Percentiles rank a stretch among this genome's conserved stretches.
phyloP scores from a whole-genome alignment of 2,329 filamentous ascomycete genomes.

The Tolypocladium nubicola region DNA sequence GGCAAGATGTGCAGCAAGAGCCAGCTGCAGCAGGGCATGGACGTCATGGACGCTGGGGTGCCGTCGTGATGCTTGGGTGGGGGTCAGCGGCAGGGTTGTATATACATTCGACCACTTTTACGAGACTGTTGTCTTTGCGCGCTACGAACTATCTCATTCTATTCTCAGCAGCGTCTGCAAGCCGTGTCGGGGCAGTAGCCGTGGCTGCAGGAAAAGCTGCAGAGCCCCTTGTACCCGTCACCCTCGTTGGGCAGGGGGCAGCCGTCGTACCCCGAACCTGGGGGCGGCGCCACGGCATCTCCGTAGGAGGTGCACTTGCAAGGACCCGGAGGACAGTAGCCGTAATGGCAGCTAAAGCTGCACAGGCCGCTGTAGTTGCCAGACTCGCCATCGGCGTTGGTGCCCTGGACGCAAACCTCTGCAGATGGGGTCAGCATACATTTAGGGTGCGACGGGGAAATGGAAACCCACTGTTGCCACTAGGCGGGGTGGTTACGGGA shows the following conservation, averaged over 20 bases:
- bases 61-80: background rate
- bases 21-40: constrained; percentile 55
- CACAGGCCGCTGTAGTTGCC: constrained; percentile 25
- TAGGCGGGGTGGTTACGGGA: constrained; percentile 12
- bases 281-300: constrained; percentile 12
- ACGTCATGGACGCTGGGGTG: constrained; percentile 32
- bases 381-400: constrained; percentile 16
- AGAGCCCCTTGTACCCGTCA: constrained; percentile 30
- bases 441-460: no score
- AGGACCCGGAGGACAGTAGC: constrained; percentile 21
- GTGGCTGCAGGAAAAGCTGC: constrained; percentile 33
- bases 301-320: constrained; percentile 23
- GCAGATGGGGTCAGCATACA: background rate
- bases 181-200: constrained; percentile 31
- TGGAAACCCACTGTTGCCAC: background rate
- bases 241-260: constrained; percentile 20
- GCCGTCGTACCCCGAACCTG: constrained; percentile 15
- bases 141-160: no score
- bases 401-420: constrained; percentile 15
- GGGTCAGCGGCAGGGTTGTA: background rate
- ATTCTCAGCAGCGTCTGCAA: constrained; percentile 9
- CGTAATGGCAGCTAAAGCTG: constrained; percentile 17
- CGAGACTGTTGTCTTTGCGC: no score
- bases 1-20: constrained; percentile 76
- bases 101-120: no score